Evolutionary conservation across 169 alveolate species (phyloP), one percentile per base, ranked within the genome.

Genomic region (Eimeria maxima): DNA sequence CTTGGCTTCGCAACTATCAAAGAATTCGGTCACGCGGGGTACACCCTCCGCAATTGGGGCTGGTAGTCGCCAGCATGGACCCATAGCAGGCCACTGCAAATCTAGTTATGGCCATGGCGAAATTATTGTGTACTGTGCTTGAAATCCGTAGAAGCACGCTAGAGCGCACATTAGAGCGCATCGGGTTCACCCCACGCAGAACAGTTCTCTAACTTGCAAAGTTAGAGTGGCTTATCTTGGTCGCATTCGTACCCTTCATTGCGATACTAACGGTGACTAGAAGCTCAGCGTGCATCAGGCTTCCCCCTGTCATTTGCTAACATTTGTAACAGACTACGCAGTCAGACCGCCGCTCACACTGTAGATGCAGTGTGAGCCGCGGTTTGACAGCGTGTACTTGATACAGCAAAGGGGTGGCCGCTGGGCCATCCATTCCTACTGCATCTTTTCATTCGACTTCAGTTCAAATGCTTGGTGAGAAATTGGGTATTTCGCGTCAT

Each of bases 11-110:
- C 78, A 44, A 65, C 47, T n/a, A 29, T 10, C 44, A 45, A 67
- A 27, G 47, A 13, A 10, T 29, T 67, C 47, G 47, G 47, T 6
- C 7, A 29, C 29, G 47, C 27, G 47, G 44, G 22, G 69, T n/a
- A 65, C 74, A 18, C 74, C 74, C 47, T 4, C 44, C 78, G 44
- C 13, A 67, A 18, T 29, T 38, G 86, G 86, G 86, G 86, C 86
- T 74, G 86, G 86, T 60, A 44, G 86, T 60, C 57, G 33, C 86
- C 60, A 1, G 1, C 38, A 33, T 33, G 38, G 38, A 33, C 38
- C 38, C 38, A 42, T 14, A 18, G 60, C 18, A 1, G 45, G 78
- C 47, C 78, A 0, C 47, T 10, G 0, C 78, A 60, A 18, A 11
- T 5, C 13, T 24, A 60, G 69, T 60, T 60, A 18, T 14, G 0